phyloP scores from a whole-genome alignment of 441 rosid genomes.

The Daphne laureola region DNA sequence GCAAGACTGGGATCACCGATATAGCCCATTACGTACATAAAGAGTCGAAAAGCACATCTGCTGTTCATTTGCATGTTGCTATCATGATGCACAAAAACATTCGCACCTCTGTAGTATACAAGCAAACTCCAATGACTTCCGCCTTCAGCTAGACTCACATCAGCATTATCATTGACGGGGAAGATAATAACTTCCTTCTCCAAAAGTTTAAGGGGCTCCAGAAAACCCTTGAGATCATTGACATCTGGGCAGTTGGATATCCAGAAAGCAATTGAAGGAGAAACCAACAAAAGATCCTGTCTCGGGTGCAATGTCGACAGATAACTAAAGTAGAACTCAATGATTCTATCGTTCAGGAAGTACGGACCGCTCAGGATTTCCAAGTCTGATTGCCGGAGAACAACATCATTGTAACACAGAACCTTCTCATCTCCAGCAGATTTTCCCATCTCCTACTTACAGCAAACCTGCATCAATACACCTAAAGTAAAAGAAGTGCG shows the following conservation, averaged over 20 bases:
- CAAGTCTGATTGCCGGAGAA: constrained; percentile 72
- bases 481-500: background rate
- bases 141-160: constrained; percentile 66
- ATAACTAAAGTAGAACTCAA: constrained; percentile 76
- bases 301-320: constrained; percentile 44
- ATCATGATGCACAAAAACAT: constrained; percentile 73
- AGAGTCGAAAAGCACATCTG: constrained; percentile 36
- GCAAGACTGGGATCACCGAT: constrained; percentile 22
- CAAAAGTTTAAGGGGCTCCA: constrained; percentile 41
- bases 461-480: background rate
- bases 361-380: constrained; percentile 48
- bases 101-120: constrained; percentile 41
- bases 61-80: constrained; percentile 39
- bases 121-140: constrained; percentile 89
- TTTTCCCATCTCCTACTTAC: constrained; percentile 30
- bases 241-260: constrained; percentile 55
- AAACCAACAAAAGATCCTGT: constrained; percentile 45
- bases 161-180: constrained; percentile 61
- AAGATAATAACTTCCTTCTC: constrained; percentile 53
- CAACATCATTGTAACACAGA: constrained; percentile 69
- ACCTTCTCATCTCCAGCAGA: constrained; percentile 49
- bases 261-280: constrained; percentile 81
- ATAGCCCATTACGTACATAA: constrained; percentile 32
- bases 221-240: constrained; percentile 42
- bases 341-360: constrained; percentile 64